Evolutionary conservation across 805 yeast genomes (phyloP).

Genomic region (Saturnispora dispora): DNA sequence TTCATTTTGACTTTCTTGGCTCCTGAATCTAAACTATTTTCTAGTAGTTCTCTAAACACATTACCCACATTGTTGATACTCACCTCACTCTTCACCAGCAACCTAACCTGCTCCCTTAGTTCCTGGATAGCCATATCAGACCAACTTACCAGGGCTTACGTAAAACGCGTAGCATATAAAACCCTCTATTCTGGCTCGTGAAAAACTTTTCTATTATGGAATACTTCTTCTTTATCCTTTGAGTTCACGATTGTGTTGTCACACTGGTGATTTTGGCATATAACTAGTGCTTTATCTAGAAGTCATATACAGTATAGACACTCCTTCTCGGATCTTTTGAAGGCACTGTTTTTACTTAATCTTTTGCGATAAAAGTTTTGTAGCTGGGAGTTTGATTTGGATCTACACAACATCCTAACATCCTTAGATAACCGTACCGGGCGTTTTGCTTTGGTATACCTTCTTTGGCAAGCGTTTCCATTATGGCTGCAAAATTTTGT

Average conservation of each 20-base stretch:
- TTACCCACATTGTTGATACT: slow-evolving; percentile 30
- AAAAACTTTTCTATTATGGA: background rate
- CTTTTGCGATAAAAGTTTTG: background rate
- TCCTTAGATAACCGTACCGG: slow-evolving; percentile 10
- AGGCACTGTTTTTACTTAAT: background rate
- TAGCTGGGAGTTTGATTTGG: slow-evolving; percentile 10
- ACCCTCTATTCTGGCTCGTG: background rate
- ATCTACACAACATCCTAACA: slow-evolving; percentile 12
- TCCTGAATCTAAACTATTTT: slow-evolving; percentile 47
- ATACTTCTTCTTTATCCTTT: background rate
- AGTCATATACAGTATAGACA: background rate
- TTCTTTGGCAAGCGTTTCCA: slow-evolving; percentile 11
- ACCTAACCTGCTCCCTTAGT: background rate
- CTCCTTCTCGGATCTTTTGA: background rate
- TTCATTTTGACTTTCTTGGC: slow-evolving; percentile 32
- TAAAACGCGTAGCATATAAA: background rate
- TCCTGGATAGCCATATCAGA: slow-evolving; percentile 5
- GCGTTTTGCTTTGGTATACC: slow-evolving; percentile 14
- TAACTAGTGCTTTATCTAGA: background rate
- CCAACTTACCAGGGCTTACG: background rate
- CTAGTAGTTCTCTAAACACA: slow-evolving; percentile 41
- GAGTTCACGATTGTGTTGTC: background rate
- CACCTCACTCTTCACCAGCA: slow-evolving; percentile 22
- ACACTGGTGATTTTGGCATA: background rate
- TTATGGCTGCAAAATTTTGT: background rate